phyloP scores from a whole-genome alignment of 2,329 filamentous ascomycete genomes.

The Exophiala sp. region DNA sequence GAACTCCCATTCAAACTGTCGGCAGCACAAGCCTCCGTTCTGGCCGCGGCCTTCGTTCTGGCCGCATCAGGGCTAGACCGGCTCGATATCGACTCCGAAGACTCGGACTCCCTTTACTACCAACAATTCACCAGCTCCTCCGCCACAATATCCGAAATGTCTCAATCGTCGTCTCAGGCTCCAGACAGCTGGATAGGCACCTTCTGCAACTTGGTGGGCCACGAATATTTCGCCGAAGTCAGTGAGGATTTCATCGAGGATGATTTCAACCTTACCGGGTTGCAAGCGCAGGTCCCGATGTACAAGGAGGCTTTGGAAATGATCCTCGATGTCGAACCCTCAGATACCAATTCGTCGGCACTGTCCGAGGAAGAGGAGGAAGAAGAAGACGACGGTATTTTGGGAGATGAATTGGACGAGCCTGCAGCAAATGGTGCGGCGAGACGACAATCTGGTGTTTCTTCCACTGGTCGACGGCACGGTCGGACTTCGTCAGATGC shows the following conservation, averaged over 20 bases:
- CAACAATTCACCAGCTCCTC: slow-evolving; percentile 25
- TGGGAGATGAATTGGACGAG: slow-evolving; percentile 55
- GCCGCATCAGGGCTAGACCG: slow-evolving; percentile 45
- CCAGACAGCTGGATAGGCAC: slow-evolving; percentile 96
- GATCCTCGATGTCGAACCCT: slow-evolving; percentile 96
- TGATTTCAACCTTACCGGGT: slow-evolving; percentile 96
- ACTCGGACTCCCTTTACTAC: slow-evolving; percentile 25
- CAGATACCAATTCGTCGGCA: slow-evolving; percentile 50
- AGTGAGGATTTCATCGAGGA: slow-evolving; percentile 99
- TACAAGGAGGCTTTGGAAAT: slow-evolving; percentile 99
- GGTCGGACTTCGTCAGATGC: slow-evolving; percentile 85
- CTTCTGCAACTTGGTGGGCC: slow-evolving; percentile 89
- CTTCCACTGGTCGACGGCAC: slow-evolving; percentile 56
- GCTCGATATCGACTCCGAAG: slow-evolving; percentile 36
- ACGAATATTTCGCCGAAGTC: slow-evolving; percentile 98
- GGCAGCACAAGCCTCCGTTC: slow-evolving; percentile 41
- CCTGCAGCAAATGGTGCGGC: slow-evolving; percentile 40
- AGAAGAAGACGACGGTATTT: slow-evolving; percentile 61
- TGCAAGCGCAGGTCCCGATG: slow-evolving; percentile 93
- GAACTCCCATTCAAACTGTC: slow-evolving; percentile 37
- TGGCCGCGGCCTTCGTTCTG: slow-evolving; percentile 44
- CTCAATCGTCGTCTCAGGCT: slow-evolving; percentile 49
- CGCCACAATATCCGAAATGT: slow-evolving; percentile 41
- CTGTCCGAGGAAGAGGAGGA: slow-evolving; percentile 55
- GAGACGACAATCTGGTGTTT: slow-evolving; percentile 50